phyloP scores from a whole-genome alignment of 805 yeast genomes.

The Metschnikowia santaceciliae region DNA sequence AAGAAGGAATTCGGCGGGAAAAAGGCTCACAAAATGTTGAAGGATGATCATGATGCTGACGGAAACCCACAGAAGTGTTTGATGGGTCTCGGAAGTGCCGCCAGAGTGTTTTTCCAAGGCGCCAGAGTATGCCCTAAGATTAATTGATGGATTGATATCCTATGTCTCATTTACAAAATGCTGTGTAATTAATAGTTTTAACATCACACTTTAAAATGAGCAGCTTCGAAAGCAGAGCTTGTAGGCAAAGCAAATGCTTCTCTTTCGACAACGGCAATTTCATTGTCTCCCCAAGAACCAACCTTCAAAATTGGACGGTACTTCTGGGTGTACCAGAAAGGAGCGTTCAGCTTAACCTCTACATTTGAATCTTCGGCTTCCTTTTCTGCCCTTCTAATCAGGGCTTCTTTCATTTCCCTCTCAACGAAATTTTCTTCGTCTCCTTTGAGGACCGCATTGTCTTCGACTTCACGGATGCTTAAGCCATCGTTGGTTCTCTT shows the following conservation, averaged over 20 bases:
- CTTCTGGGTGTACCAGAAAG: slow-evolving; percentile 74
- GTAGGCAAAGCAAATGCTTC: slow-evolving; percentile 56
- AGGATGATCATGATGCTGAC: slow-evolving; percentile 47
- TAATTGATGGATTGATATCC: not conserved
- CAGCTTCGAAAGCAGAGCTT: slow-evolving; percentile 62
- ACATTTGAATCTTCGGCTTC: slow-evolving; percentile 17
- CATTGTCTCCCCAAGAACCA: slow-evolving; percentile 49
- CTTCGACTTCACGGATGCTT: slow-evolving; percentile 25
- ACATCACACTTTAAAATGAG: slow-evolving; percentile 19
- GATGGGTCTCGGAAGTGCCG: slow-evolving; percentile 65
- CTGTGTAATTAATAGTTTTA: not conserved
- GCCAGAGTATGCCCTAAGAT: slow-evolving; percentile 42
- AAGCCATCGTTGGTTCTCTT: slow-evolving; percentile 45
- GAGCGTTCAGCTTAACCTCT: slow-evolving; percentile 27
- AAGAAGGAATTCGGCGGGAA: slow-evolving; percentile 51
- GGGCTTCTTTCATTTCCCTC: slow-evolving; percentile 10
- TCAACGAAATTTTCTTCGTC: slow-evolving; percentile 8
- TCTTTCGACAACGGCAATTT: slow-evolving; percentile 72
- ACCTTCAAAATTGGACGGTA: slow-evolving; percentile 70
- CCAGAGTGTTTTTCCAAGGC: slow-evolving; percentile 64
- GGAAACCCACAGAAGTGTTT: slow-evolving; percentile 45
- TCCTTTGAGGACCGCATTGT: slow-evolving; percentile 14
- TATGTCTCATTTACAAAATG: not conserved
- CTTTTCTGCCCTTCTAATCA: slow-evolving; percentile 27
- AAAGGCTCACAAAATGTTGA: slow-evolving; percentile 47